A percentile compares a stretch with the other conserved stretches of the same genome.
These are phyloP conservation scores for Bacidia gigantensis DNA, from an alignment of 495 filamentous ascomycete genomes.

Conservation along the genomic window DNA sequence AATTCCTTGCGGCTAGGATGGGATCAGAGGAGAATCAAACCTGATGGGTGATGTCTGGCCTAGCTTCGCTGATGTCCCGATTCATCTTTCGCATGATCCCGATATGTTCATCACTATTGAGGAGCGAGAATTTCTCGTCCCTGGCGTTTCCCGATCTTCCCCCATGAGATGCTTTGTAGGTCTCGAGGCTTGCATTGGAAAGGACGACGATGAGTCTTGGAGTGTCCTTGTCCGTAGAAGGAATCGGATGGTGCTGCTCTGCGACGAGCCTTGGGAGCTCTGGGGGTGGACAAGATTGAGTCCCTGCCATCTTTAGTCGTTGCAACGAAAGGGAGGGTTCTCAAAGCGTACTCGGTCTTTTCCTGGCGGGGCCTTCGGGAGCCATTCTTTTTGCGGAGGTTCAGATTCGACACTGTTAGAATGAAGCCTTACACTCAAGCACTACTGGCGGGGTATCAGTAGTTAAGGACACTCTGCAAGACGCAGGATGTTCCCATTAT, in stretches of 20 bases:
- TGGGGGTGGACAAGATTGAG: slow-evolving; percentile 87
- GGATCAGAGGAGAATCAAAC: slow-evolving; percentile 33
- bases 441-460: too few relatives aligned
- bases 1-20: neutral
- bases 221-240: slow-evolving; percentile 72
- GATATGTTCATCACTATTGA: slow-evolving; percentile 98
- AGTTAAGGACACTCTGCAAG: too few relatives aligned
- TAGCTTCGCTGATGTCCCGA: slow-evolving; percentile 91
- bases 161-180: slow-evolving; percentile 72
- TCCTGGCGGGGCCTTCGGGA: slow-evolving; percentile 35
- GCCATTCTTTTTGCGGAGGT: slow-evolving; percentile 11
- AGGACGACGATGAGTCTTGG: slow-evolving; percentile 89
- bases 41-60: slow-evolving; percentile 97
- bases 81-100: slow-evolving; percentile 99
- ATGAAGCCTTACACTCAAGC: too few relatives aligned
- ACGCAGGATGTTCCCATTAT: too few relatives aligned
- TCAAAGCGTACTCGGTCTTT: slow-evolving; percentile 33
- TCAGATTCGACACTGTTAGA: neutral
- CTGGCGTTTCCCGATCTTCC: slow-evolving; percentile 51
- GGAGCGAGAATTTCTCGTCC: slow-evolving; percentile 87
- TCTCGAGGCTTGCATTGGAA: slow-evolving; percentile 93
- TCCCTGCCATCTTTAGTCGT: slow-evolving; percentile 35
- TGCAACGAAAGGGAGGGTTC: slow-evolving; percentile 17
- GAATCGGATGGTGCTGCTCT: slow-evolving; percentile 78
- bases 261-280: slow-evolving; percentile 80